Conservation (phyloP, 2,329 filamentous ascomycete species). For the Aspergillus floridensis region DNA sequence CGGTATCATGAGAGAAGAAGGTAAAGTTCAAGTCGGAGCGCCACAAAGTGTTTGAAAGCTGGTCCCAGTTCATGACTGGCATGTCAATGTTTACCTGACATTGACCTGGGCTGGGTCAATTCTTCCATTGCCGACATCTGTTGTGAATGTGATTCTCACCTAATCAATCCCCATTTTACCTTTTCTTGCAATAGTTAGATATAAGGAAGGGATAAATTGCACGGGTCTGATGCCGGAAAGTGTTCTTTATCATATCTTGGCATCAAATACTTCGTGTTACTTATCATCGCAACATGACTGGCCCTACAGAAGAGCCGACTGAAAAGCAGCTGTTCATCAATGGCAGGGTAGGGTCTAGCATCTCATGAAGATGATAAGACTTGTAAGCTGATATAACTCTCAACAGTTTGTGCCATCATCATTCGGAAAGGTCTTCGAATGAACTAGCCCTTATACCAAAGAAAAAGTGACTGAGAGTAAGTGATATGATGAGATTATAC, state of each 20-base stretch:
- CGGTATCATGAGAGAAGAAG: neutral
- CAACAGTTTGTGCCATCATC: constrained; percentile 28
- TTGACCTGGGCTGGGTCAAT: neutral
- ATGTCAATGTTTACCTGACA: neutral
- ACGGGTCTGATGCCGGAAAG: too few relatives aligned
- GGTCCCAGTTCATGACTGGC: neutral
- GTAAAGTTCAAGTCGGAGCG: neutral
- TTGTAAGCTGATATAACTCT: neutral
- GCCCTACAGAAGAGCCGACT: constrained; percentile 14
- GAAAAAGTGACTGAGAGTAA: constrained; percentile 30
- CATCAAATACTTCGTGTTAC: too few relatives aligned
- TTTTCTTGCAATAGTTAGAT: neutral
- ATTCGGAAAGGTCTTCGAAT: constrained; percentile 28
- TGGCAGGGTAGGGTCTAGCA: constrained; percentile 23
- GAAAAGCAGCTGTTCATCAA: constrained; percentile 37
- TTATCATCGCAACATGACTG: neutral
- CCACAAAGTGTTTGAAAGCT: neutral
- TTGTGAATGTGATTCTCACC: neutral
- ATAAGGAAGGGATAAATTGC: neutral
- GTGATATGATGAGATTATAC: neutral
- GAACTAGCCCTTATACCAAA: constrained; percentile 30
- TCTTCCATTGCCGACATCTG: neutral
- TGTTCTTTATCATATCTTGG: too few relatives aligned
- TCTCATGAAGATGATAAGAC: neutral
- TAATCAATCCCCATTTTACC: neutral